Conservation (phyloP, 140 eudicot genomes). For the Erigeron philadelphicus region DNA sequence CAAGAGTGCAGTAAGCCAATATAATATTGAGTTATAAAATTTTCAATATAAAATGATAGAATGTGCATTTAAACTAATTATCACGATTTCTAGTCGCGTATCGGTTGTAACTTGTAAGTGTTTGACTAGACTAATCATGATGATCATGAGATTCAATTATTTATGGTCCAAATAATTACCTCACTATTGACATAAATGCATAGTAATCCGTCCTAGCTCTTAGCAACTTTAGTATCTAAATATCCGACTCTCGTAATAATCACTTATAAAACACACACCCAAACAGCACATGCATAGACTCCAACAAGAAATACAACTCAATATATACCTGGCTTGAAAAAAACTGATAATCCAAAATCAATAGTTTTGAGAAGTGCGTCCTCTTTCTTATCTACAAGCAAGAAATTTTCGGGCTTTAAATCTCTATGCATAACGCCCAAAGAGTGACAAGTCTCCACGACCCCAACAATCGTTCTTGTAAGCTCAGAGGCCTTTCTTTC, state of each 20-base stretch:
- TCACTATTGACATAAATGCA: too few relatives aligned
- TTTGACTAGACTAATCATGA: not conserved
- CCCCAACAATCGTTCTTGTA: constrained; percentile 84
- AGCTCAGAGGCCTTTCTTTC: constrained; percentile 88
- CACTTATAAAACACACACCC: not conserved
- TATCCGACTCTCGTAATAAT: not conserved
- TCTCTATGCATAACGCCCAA: constrained; percentile 91
- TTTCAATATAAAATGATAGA: too few relatives aligned
- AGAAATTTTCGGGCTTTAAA: constrained; percentile 87
- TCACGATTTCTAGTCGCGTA: too few relatives aligned
- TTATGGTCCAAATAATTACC: too few relatives aligned
- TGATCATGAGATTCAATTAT: constrained; percentile 10
- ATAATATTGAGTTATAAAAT: too few relatives aligned
- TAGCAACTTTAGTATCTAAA: constrained; percentile 9
- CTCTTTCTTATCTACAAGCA: constrained; percentile 79
- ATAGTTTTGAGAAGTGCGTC: constrained; percentile 83
- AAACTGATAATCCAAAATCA: constrained; percentile 80
- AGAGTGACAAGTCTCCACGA: constrained; percentile 87
- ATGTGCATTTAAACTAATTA: too few relatives aligned
- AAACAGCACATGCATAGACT: constrained; percentile 8
- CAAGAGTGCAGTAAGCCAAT: too few relatives aligned
- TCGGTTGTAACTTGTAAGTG: too few relatives aligned
- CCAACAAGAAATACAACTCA: constrained; percentile 19
- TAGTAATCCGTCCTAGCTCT: not conserved
- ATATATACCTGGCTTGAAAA: constrained; percentile 86